Evolutionary conservation across 2,329 filamentous ascomycete species (phyloP).

Genomic region (Fusarium tanahbumbuense): DNA sequence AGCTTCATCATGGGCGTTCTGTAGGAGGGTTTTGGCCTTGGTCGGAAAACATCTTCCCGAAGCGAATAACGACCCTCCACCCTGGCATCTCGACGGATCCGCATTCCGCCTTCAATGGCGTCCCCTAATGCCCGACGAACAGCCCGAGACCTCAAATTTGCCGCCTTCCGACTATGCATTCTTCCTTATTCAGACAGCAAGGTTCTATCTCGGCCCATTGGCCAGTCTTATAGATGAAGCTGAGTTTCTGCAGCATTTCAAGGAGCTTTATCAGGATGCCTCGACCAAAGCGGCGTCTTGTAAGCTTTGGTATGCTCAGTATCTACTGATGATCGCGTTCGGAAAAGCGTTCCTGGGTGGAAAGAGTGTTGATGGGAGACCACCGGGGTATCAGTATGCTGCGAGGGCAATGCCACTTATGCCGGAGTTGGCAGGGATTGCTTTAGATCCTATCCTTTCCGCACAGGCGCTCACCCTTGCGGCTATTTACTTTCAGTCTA

Average conservation of each 20-base stretch:
- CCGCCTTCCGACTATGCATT: constrained; percentile 42
- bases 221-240: constrained; percentile 39
- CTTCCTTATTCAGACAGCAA: constrained; percentile 42
- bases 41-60: constrained; percentile 44
- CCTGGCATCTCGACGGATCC: constrained; percentile 45
- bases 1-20: constrained; percentile 45
- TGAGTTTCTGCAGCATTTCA: constrained; percentile 32
- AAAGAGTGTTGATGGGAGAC: constrained; percentile 44
- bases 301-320: constrained; percentile 50
- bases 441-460: constrained; percentile 36
- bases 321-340: constrained; percentile 49
- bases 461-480: constrained; percentile 50
- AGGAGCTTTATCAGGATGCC: constrained; percentile 41
- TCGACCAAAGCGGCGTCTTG: constrained; percentile 28
- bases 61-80: constrained; percentile 36
- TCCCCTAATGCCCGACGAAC: constrained; percentile 36
- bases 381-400: constrained; percentile 54
- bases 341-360: constrained; percentile 49
- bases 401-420: constrained; percentile 54
- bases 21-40: constrained; percentile 40
- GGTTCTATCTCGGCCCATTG: constrained; percentile 38
- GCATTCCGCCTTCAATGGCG: constrained; percentile 42
- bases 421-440: constrained; percentile 49
- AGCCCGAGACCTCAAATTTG: constrained; percentile 37
- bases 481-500: constrained; percentile 55